phyloP scores from a whole-genome alignment of 1,284 basidiomycete species.

The Trichosporon sp. region DNA sequence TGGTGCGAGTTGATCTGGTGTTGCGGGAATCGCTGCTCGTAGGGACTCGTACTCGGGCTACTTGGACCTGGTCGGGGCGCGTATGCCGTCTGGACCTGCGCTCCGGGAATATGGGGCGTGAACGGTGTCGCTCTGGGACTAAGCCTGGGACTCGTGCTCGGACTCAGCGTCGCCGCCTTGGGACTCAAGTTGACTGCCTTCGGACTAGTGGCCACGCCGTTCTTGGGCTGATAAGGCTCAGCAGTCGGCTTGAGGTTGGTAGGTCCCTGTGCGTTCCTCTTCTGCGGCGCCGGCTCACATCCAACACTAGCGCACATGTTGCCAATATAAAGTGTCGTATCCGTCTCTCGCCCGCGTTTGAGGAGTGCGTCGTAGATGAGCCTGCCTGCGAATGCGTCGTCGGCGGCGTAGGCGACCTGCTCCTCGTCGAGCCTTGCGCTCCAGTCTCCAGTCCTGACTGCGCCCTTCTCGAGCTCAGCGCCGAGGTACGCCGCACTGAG shows the following conservation, averaged over 20 bases:
- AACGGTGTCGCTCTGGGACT: background rate
- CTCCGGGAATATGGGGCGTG: background rate
- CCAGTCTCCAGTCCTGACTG: slow-evolving; percentile 43
- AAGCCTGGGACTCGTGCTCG: background rate
- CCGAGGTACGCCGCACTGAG: slow-evolving; percentile 37
- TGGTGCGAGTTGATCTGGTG: too few species aligned
- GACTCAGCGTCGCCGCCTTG: background rate
- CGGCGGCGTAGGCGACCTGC: slow-evolving; percentile 46
- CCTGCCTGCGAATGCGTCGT: slow-evolving; percentile 46
- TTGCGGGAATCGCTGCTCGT: too few species aligned
- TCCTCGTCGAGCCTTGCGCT: slow-evolving; percentile 21
- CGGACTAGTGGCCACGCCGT: background rate
- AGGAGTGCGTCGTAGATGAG: slow-evolving; percentile 28
- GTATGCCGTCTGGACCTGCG: background rate
- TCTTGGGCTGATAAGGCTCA: background rate
- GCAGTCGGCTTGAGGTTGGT: background rate
- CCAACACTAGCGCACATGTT: background rate
- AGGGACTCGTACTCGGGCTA: background rate
- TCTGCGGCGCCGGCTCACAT: background rate
- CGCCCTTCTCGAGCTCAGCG: slow-evolving; percentile 34
- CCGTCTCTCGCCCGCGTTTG: background rate
- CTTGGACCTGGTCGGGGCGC: background rate
- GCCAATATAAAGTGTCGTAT: background rate
- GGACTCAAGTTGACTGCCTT: background rate
- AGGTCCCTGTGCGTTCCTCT: background rate